Evolutionary conservation across 140 eudicot genomes (phyloP), one percentile per base, ranked within the genome.

Genomic region (Senecio squalidus): DNA sequence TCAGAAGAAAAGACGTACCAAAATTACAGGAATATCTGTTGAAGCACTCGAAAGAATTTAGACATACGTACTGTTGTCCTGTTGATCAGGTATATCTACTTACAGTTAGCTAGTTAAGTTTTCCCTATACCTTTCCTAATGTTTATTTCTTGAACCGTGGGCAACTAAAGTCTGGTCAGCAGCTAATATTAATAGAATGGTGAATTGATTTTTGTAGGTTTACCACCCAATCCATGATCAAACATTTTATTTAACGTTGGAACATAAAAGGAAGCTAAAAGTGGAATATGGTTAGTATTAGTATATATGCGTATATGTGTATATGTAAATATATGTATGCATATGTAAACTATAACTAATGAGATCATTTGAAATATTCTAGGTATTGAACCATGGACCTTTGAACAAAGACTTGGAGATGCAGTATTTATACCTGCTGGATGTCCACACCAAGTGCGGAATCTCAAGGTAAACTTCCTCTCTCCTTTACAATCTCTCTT

Each of bases 381-480:
- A 90, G 97, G 91, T 33, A 67, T 86, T 56, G 95, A 90, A 45
- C 85, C 97, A 20, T 90, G 97, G 97, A 83, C 94, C 0, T 90
- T 90, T 70, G 94, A 78, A 58, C 97, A 90, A 61, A 71, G 65
- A 39, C 82, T 86, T 38, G 97, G 97, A 58, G 97, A 90, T 73
- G 97, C 97, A 6, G 97, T 90, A 49, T 90, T 90, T 56, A 90
- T 90, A 67, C 97, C 97, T 50, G 95, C 97, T 22, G 97, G 97
- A 6, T 90, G 97, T 71, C 97, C 97, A 22, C 97, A 86, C 63
- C 97, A 90, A 81, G 97, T 90, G 65, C 73, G 97, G 13, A 90
- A 90, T 76, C 87, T 83, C 27, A 80, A 90, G 86, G 95, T 90
- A 69, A 62, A 68, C 31, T 54, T 68, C 25, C 13, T 24, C 54